These are phyloP conservation scores for Simplicillium aogashimaense DNA, from an alignment of 2,329 filamentous ascomycete genomes.

Conservation along the genomic window DNA sequence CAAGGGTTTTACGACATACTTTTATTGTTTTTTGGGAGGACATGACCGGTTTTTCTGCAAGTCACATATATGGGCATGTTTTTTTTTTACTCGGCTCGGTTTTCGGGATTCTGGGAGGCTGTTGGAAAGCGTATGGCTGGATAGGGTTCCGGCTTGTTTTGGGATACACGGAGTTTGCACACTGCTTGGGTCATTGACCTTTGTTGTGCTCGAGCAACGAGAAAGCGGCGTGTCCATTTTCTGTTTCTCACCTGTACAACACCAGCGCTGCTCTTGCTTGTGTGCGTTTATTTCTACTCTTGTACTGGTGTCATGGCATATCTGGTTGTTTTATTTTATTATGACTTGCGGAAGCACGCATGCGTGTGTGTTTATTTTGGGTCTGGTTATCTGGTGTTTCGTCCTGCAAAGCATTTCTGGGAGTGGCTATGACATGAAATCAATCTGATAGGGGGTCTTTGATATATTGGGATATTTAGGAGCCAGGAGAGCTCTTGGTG, in stretches of 20 bases:
- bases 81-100: slow-evolving; percentile 18
- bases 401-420: slow-evolving; percentile 17
- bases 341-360: not conserved
- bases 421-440: slow-evolving; percentile 8
- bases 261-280: slow-evolving; percentile 6
- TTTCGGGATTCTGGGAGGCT: slow-evolving; percentile 14
- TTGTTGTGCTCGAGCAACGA: slow-evolving; percentile 17
- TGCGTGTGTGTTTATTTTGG: slow-evolving; percentile 5
- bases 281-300: not conserved
- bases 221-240: slow-evolving; percentile 18
- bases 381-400: slow-evolving; percentile 16
- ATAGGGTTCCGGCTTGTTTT: slow-evolving; percentile 18
- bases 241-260: slow-evolving; percentile 8
- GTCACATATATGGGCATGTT: slow-evolving; percentile 16
- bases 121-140: slow-evolving; percentile 16
- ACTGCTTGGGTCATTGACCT: slow-evolving; percentile 11
- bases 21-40: slow-evolving; percentile 15
- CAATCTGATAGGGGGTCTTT: slow-evolving; percentile 4
- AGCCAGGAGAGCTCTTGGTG: slow-evolving; percentile 5
- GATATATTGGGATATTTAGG: slow-evolving; percentile 5
- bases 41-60: slow-evolving; percentile 7
- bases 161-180: slow-evolving; percentile 25
- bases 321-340: slow-evolving; percentile 4
- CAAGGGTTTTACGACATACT: slow-evolving; percentile 15
- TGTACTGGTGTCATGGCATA: slow-evolving; percentile 2